Percentiles rank a stretch among this genome's conserved stretches.
These are phyloP conservation scores for Sporobolomyces phaffii DNA, from an alignment of 768 basidiomycete species.

Conservation along the genomic window DNA sequence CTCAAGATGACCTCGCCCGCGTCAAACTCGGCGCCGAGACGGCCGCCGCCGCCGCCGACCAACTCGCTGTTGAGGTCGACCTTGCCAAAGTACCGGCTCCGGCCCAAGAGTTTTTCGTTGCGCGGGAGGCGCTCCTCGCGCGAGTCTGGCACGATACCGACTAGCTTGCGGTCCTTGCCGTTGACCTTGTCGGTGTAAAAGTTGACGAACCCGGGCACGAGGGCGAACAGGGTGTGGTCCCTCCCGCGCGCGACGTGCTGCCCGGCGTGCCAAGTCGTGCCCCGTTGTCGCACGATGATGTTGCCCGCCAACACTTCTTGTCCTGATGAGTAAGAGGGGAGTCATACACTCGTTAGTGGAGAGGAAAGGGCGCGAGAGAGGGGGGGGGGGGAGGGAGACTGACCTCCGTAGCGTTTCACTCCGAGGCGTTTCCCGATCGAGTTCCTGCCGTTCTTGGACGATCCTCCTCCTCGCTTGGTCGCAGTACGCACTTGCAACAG, in stretches of 20 bases:
- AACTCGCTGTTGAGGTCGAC: slow-evolving; percentile 51
- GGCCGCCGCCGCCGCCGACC: background rate
- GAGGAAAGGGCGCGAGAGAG: background rate
- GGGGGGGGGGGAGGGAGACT: slow-evolving; percentile 36
- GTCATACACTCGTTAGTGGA: too few species aligned
- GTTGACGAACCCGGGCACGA: slow-evolving; percentile 82
- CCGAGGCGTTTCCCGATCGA: slow-evolving; percentile 90
- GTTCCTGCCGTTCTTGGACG: slow-evolving; percentile 83
- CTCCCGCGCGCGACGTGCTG: slow-evolving; percentile 90
- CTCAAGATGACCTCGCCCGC: slow-evolving; percentile 5
- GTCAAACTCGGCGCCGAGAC: background rate
- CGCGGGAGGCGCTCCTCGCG: slow-evolving; percentile 81
- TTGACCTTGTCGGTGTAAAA: slow-evolving; percentile 74
- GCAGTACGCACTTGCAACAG: slow-evolving; percentile 69
- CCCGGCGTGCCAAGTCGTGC: slow-evolving; percentile 84
- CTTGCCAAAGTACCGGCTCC: slow-evolving; percentile 77
- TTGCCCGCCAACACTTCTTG: slow-evolving; percentile 88
- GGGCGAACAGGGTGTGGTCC: slow-evolving; percentile 90
- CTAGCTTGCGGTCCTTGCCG: slow-evolving; percentile 59
- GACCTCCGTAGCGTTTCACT: slow-evolving; percentile 92
- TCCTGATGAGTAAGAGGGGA: slow-evolving; percentile 53
- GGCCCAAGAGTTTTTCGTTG: slow-evolving; percentile 64
- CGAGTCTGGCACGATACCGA: slow-evolving; percentile 70
- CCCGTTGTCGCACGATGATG: slow-evolving; percentile 92
- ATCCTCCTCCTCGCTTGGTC: slow-evolving; percentile 93